Percentiles rank a stretch among this genome's conserved stretches.
Evolutionary conservation across 1,139 yeast species (phyloP).

Genomic region (Geotrichum fermentans): DNA sequence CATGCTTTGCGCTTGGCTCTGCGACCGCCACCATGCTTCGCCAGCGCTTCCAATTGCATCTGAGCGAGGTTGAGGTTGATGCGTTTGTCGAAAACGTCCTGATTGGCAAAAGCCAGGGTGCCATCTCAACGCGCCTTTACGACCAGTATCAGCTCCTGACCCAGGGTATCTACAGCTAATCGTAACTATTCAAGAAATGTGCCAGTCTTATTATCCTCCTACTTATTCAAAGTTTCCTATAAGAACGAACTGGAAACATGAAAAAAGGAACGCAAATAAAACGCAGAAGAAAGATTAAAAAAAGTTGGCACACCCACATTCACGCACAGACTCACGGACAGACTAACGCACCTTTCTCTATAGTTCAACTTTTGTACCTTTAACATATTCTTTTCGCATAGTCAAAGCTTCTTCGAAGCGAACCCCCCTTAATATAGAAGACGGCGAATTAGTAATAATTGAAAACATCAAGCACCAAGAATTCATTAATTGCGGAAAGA

Average conservation of each 20-base stretch:
- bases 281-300: too few species aligned
- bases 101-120: slow-evolving; percentile 79
- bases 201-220: not conserved
- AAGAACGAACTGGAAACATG: not conserved
- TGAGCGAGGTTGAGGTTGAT: slow-evolving; percentile 70
- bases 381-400: too few species aligned
- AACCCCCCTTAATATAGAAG: too few species aligned
- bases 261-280: not conserved
- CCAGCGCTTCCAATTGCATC: slow-evolving; percentile 74
- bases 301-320: too few species aligned
- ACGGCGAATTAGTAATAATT: too few species aligned
- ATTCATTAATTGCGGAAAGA: too few species aligned
- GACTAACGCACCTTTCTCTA: too few species aligned
- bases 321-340: too few species aligned
- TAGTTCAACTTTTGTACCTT: too few species aligned
- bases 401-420: too few species aligned
- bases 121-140: slow-evolving; percentile 73
- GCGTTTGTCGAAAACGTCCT: slow-evolving; percentile 67
- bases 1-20: slow-evolving; percentile 86
- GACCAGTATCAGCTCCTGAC: slow-evolving; percentile 92
- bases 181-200: not conserved
- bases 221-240: not conserved
- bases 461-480: too few species aligned
- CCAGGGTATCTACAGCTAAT: slow-evolving; percentile 76
- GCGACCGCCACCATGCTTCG: slow-evolving; percentile 71